Evolutionary conservation across 2,329 filamentous ascomycete genomes (phyloP), one percentile per base, ranked within the genome.

Genomic region (Ophiocordyceps camponoti-floridani): DNA sequence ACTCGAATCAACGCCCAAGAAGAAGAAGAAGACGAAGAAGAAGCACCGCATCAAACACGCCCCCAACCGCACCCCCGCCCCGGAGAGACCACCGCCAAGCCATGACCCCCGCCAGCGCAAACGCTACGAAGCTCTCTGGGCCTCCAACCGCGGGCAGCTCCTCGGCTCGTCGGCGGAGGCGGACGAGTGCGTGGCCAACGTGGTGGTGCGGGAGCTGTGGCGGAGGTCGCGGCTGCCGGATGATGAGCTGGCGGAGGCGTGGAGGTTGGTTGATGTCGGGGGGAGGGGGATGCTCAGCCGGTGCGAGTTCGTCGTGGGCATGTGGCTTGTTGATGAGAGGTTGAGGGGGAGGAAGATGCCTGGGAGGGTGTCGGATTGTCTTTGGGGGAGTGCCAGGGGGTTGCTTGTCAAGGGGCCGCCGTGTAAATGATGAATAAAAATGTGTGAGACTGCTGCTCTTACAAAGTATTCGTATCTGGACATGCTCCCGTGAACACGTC

Each of bases 111-210:
- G 75, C 5, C 83, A 91, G 55, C 68, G 82, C n/a, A 83, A 82
- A 54, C 72, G 84, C 1, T 91, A 91, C 58, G 84, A 89, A 58
- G 84, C 82, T 2, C 73, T 91, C 1, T 91, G 84, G 83, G 84
- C 84, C 1, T 84, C 82, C 40, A 91, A 91, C 53, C 75, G 77
- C 43, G 84, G 84, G 0, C 47, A 77, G 0, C 61, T 75, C 9
- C 56, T 72, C 2, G n/a, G n/a, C 53, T 62, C 2, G 19, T 48
- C 12, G 49, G 50, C 45, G 23, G 57, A 61, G 8, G 50, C 58
- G 4, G 60, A 61, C 1, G 69, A 75, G 13, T 67, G 72, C 41
- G 79, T 89, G 3, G 68, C 71, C 31, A 82, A 79, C 53, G 62
- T 86, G 0, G 73, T 87, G 7, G 81, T 77, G 2, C 67, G 78